phyloP scores from a whole-genome alignment of 805 yeast species.

The Zygotorulaspora danielsina region DNA sequence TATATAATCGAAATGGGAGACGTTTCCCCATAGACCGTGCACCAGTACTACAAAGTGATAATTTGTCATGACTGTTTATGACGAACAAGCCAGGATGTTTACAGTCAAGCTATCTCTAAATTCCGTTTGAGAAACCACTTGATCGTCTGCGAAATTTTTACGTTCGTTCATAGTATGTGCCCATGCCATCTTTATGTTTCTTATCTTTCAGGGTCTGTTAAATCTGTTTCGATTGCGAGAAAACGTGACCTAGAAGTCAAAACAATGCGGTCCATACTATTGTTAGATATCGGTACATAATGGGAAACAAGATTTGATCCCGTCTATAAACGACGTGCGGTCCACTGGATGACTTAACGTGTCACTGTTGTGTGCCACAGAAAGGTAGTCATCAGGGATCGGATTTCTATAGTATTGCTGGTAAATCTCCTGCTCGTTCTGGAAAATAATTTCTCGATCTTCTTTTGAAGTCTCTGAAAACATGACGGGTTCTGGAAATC shows the following conservation, averaged over 20 bases:
- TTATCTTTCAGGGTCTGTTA: too few species aligned
- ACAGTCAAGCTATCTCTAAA: too few species aligned
- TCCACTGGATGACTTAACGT: background rate
- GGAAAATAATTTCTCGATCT: slow-evolving; percentile 6
- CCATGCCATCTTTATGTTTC: too few species aligned
- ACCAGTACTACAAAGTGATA: slow-evolving; percentile 58
- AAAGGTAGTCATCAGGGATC: slow-evolving; percentile 12
- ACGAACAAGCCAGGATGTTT: too few species aligned
- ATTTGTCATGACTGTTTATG: slow-evolving; percentile 11
- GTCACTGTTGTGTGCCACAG: slow-evolving; percentile 6
- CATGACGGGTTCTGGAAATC: slow-evolving; percentile 6
- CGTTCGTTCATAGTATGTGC: too few species aligned
- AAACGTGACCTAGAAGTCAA: too few species aligned
- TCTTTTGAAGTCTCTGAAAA: slow-evolving; percentile 6
- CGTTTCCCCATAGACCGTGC: slow-evolving; percentile 75
- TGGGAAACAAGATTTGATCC: slow-evolving; percentile 5
- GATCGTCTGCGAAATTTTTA: too few species aligned
- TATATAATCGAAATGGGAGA: slow-evolving; percentile 61
- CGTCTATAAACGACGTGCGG: background rate
- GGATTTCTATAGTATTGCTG: slow-evolving; percentile 13
- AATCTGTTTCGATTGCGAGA: too few species aligned
- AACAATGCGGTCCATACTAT: too few species aligned
- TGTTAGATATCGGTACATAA: slow-evolving; percentile 3
- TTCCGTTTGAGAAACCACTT: too few species aligned
- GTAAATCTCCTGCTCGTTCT: slow-evolving; percentile 10